These are phyloP conservation scores for Macrotyloma uniflorum DNA, from an alignment of 306 rosid genomes.

Conservation along the genomic window DNA sequence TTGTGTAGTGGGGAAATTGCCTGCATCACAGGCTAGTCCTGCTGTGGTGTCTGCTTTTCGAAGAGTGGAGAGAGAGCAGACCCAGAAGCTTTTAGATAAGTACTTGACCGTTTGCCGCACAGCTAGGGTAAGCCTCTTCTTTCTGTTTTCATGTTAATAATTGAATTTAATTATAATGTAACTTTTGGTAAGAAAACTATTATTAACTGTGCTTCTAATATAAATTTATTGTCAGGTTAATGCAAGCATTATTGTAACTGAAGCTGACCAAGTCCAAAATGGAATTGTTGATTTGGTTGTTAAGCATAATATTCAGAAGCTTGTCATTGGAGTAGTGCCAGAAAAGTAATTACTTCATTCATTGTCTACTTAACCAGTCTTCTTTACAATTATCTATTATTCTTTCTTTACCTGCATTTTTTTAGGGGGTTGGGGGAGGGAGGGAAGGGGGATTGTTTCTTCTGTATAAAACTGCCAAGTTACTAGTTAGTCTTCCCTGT, in stretches of 20 bases:
- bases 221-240: slow-evolving; percentile 57
- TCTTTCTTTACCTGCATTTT: background rate
- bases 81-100: slow-evolving; percentile 49
- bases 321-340: slow-evolving; percentile 74
- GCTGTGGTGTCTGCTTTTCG: slow-evolving; percentile 68
- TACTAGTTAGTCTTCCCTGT: background rate
- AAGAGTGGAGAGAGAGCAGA: slow-evolving; percentile 64
- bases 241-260: slow-evolving; percentile 53
- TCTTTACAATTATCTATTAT: background rate
- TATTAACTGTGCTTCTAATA: slow-evolving; percentile 20
- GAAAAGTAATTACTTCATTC: slow-evolving; percentile 62
- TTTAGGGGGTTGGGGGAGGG: too few species aligned
- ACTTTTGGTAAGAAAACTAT: background rate
- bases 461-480: background rate
- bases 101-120: slow-evolving; percentile 55
- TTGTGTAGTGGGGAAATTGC: slow-evolving; percentile 85
- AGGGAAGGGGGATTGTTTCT: background rate
- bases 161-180: background rate
- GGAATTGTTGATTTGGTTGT: slow-evolving; percentile 76
- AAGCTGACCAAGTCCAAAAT: slow-evolving; percentile 70
- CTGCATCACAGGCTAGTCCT: slow-evolving; percentile 66
- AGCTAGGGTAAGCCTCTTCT: slow-evolving; percentile 54
- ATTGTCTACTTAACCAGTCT: background rate
- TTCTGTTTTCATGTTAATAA: background rate
- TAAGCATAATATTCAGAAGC: slow-evolving; percentile 63